phyloP scores from a whole-genome alignment of 441 rosid genomes.

The Arabidopsis lyrata region DNA sequence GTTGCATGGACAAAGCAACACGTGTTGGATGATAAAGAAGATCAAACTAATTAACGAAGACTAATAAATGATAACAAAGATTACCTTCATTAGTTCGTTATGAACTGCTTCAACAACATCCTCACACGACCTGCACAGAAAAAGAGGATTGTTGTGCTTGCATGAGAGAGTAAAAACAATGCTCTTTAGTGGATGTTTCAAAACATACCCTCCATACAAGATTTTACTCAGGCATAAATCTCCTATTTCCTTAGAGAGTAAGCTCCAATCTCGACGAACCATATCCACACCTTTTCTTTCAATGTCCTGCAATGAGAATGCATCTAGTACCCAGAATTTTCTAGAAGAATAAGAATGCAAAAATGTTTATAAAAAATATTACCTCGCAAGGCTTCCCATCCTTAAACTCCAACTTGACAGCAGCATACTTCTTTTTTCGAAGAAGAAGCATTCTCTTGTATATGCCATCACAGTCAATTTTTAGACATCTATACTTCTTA shows the following conservation, averaged over 20 bases:
- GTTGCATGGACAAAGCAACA: constrained; percentile 47
- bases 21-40: constrained; percentile 8
- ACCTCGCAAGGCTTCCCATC: constrained; percentile 85
- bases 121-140: constrained; percentile 80
- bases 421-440: constrained; percentile 98
- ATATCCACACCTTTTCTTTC: constrained; percentile 99
- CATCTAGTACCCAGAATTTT: constrained; percentile 40
- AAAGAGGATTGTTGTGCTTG: constrained; percentile 24
- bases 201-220: constrained; percentile 85
- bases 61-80: constrained; percentile 5
- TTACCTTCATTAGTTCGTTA: constrained; percentile 84
- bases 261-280: constrained; percentile 99
- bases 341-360: constrained; percentile 14
- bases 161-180: constrained; percentile 12
- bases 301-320: constrained; percentile 74
- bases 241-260: constrained; percentile 93
- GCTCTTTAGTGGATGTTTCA: constrained; percentile 2
- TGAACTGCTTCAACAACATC: constrained; percentile 94
- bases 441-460: constrained; percentile 98
- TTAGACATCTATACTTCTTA: constrained; percentile 88
- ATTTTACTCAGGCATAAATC: constrained; percentile 86
- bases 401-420: constrained; percentile 82
- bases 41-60: constrained; percentile 9
- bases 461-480: constrained; percentile 94
- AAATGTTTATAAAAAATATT: constrained; percentile 27